phyloP scores from a whole-genome alignment of 352 stramenopile species.

The Phytophthora sp. region DNA sequence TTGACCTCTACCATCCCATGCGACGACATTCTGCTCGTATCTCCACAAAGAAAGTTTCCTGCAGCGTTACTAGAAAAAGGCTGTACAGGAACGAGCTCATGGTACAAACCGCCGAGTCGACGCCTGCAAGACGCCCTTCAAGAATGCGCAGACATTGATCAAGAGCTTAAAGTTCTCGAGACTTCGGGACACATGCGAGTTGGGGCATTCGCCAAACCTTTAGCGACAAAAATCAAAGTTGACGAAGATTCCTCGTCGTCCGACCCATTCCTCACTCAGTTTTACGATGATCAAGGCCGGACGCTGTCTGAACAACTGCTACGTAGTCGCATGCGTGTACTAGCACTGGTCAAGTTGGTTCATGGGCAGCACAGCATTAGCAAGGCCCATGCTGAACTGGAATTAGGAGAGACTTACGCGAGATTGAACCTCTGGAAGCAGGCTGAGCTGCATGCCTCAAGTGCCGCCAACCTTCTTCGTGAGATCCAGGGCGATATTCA shows the following conservation, averaged over 20 bases:
- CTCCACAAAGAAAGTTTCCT: slow-evolving; percentile 25
- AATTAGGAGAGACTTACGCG: slow-evolving; percentile 62
- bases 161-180: slow-evolving; percentile 69
- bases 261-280: slow-evolving; percentile 65
- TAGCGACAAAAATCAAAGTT: slow-evolving; percentile 36
- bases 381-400: slow-evolving; percentile 54
- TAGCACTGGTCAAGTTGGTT: slow-evolving; percentile 62
- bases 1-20: slow-evolving; percentile 23
- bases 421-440: slow-evolving; percentile 78
- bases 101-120: slow-evolving; percentile 33
- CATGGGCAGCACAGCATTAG: slow-evolving; percentile 44
- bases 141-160: slow-evolving; percentile 39
- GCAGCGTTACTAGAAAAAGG: background rate
- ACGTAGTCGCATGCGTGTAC: slow-evolving; percentile 54
- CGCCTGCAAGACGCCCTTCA: slow-evolving; percentile 28
- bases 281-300: slow-evolving; percentile 61
- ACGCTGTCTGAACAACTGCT: slow-evolving; percentile 72
- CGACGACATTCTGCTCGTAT: slow-evolving; percentile 23
- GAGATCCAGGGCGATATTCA: slow-evolving; percentile 32
- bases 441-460: slow-evolving; percentile 49
- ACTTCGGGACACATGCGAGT: slow-evolving; percentile 61
- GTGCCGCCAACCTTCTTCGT: slow-evolving; percentile 46
- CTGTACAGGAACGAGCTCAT: background rate
- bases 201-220: slow-evolving; percentile 64
- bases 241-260: slow-evolving; percentile 46